Evolutionary conservation across 352 stramenopile species (phyloP).

Genomic region (Phytophthora capsici): DNA sequence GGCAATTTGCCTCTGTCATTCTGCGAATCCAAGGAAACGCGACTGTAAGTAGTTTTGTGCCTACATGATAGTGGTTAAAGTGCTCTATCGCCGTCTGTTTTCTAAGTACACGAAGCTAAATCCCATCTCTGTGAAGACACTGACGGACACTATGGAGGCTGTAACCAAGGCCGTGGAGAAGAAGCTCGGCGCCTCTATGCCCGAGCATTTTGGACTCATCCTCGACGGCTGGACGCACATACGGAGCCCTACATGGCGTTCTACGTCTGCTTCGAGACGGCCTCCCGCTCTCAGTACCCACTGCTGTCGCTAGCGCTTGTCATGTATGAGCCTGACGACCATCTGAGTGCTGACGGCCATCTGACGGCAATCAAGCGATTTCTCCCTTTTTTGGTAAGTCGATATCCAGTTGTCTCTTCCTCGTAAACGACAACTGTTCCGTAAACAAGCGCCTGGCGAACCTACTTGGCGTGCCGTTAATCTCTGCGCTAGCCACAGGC

Average conservation of each 20-base stretch:
- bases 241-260: slow-evolving; percentile 13
- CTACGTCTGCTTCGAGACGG: slow-evolving; percentile 2
- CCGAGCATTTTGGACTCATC: background rate
- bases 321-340: slow-evolving; percentile 9
- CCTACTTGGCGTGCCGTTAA: background rate
- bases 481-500: slow-evolving; percentile 3
- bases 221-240: too few relatives aligned
- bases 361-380: background rate
- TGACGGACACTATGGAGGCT: too few relatives aligned
- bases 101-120: slow-evolving; percentile 12
- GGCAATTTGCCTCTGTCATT: slow-evolving; percentile 8
- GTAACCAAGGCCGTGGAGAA: too few relatives aligned
- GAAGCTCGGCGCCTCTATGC: background rate
- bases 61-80: background rate
- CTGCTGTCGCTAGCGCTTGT: slow-evolving; percentile 4
- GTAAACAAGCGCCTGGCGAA: slow-evolving; percentile 10
- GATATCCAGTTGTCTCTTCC: background rate
- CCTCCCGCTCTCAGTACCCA: background rate
- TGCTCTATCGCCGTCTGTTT: too few relatives aligned
- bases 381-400: background rate
- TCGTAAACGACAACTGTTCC: slow-evolving; percentile 11
- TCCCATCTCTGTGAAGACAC: slow-evolving; percentile 5
- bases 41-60: slow-evolving; percentile 11
- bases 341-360: background rate
- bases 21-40: slow-evolving; percentile 15